Conservation (phyloP, 352 stramenopile genomes). For the Blastocystis hominis region DNA sequence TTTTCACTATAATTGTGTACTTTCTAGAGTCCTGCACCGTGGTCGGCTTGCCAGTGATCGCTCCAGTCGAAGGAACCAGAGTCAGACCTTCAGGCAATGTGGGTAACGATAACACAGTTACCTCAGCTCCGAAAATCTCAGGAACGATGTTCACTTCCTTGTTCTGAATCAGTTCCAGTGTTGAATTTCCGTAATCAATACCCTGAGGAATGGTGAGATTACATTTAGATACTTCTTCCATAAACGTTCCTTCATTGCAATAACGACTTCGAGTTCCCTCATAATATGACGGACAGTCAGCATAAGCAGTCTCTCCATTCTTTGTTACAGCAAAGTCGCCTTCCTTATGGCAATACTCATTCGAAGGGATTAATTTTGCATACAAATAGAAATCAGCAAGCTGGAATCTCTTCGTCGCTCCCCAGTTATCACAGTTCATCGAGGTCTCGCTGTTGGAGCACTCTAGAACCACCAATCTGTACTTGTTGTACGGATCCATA, state of each 20-base stretch:
- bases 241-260: neutral
- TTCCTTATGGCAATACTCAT: neutral
- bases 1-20: neutral
- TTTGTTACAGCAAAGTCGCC: neutral
- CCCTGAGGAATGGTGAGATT: neutral
- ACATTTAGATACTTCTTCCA: neutral
- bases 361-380: neutral
- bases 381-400: constrained; percentile 43
- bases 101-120: neutral
- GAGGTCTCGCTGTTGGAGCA: neutral
- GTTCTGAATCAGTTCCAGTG: neutral
- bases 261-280: neutral
- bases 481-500: constrained; percentile 18
- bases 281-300: constrained; percentile 1
- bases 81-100: neutral
- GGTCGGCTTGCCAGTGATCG: constrained; percentile 1
- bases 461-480: neutral
- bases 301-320: constrained; percentile 40
- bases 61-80: neutral
- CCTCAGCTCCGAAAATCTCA: neutral
- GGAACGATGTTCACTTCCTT: neutral
- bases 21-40: neutral
- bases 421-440: neutral
- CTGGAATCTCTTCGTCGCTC: neutral
- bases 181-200: neutral